Conservation (phyloP, 179 eudicot species). For the Silene vulgaris region DNA sequence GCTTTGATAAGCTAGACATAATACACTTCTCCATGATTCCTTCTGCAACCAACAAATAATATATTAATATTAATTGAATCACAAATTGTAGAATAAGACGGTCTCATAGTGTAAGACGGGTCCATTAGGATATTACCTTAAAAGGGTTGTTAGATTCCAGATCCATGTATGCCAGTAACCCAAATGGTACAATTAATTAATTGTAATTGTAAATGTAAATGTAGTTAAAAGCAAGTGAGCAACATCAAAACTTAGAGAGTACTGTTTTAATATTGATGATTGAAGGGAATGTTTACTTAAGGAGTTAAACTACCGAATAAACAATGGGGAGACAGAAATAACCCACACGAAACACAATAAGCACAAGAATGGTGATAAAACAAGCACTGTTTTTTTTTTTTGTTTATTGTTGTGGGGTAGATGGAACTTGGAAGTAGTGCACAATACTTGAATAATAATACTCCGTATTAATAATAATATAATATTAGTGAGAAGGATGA, state of each 20-base stretch:
- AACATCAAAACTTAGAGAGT: conserved; percentile 3
- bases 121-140: conserved; percentile 21
- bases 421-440: background rate
- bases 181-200: conserved; percentile 19
- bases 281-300: background rate
- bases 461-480: no score
- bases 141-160: conserved; percentile 32
- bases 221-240: background rate
- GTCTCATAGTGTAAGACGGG: no score
- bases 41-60: conserved; percentile 34
- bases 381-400: background rate
- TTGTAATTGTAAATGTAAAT: background rate
- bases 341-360: conserved; percentile 12
- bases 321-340: background rate
- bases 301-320: background rate
- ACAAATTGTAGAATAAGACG: no score
- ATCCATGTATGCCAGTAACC: conserved; percentile 30
- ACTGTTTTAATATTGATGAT: background rate
- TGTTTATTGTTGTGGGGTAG: background rate
- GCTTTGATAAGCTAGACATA: conserved; percentile 64
- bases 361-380: background rate
- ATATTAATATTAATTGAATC: no score
- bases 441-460: background rate
- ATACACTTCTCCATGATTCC: conserved; percentile 59
- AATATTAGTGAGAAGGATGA: background rate